These are phyloP conservation scores for Dendrocalamus latiflorus DNA, from an alignment of 202 grass and related monocot genomes.

Conservation along the genomic window DNA sequence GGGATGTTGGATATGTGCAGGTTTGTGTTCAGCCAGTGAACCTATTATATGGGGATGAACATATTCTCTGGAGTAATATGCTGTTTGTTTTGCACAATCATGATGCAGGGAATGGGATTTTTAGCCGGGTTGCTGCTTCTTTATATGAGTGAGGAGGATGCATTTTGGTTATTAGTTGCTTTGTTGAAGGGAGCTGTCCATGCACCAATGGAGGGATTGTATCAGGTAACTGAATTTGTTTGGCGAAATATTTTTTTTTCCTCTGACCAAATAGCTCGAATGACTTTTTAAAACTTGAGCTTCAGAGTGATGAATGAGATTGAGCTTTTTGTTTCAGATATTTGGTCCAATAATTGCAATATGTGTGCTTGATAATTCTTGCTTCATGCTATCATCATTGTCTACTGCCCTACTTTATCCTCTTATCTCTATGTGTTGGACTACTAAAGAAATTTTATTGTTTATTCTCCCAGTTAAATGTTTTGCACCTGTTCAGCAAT, in stretches of 20 bases:
- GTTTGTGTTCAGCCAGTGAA: conserved; percentile 37
- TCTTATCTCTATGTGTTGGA: not conserved
- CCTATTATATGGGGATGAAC: not conserved
- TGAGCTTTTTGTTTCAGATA: not conserved
- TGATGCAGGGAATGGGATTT: conserved; percentile 93
- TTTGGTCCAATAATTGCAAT: not conserved
- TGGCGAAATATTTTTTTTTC: not conserved
- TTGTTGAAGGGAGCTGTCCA: conserved; percentile 96
- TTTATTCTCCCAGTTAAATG: conserved; percentile 21
- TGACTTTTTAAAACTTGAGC: not conserved
- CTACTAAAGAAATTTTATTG: not conserved
- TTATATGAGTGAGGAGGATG: conserved; percentile 98
- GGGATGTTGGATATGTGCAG: conserved; percentile 98
- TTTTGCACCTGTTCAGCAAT: conserved; percentile 35
- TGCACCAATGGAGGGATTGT: conserved; percentile 95
- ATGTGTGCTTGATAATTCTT: not conserved
- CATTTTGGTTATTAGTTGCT: conserved; percentile 94
- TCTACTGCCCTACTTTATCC: not conserved
- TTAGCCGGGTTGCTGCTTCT: conserved; percentile 85
- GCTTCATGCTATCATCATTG: not conserved
- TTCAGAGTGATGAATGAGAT: not conserved
- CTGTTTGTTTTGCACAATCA: not conserved
- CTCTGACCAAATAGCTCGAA: not conserved
- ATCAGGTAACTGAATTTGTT: conserved; percentile 63
- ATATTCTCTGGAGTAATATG: not conserved